Evolutionary conservation across 768 basidiomycete species (phyloP), one percentile per base, ranked within the genome.

Genomic region (Cubamyces lactineus): DNA sequence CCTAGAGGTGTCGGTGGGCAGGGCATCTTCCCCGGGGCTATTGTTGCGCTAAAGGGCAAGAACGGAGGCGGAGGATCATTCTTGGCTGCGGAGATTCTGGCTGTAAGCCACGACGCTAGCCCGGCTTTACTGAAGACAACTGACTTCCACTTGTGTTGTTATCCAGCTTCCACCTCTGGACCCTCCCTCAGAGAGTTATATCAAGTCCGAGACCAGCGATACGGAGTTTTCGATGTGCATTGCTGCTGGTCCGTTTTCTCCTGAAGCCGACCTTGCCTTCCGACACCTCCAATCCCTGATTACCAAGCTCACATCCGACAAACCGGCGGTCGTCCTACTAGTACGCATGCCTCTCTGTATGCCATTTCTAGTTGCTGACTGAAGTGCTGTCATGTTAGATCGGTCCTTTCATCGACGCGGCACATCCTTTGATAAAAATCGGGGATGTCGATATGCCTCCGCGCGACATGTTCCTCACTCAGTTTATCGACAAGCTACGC

Each of bases 61-160:
- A 98, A 98, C 73, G 94, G 95, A 1, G 92, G 94, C 2, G 95
- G 92, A 5, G 90, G 87, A 2, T 86, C 86, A 77, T 98, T 98
- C 71, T 79, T 86, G 11, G 96, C 89, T 0, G 84, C 85, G 24
- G 94, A 98, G 69, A 78, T 96, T 9, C 73, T 97, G 40, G 77
- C 86, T 66, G 96, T 98, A 70, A 72, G 89, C 76, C n/a, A 8
- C 12, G 9, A 15, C 16, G n/a, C 7, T 5, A 13, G 4, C 8
- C 21, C 46, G 46, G 1, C 5, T 23, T 16, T 6, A 49, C 28
- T 3, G 4, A 13, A 23, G 9, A 49, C n/a, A 13, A 21, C 11
- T 24, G 13, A 28, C 3, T 59, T 17, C 30, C 28, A 17, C 9
- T 5, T 2, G 13, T 24, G 41, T 1, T 40, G 23, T 53, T 74